Conservation (phyloP, 2,329 filamentous ascomycete species). For the Cytospora piceae region DNA sequence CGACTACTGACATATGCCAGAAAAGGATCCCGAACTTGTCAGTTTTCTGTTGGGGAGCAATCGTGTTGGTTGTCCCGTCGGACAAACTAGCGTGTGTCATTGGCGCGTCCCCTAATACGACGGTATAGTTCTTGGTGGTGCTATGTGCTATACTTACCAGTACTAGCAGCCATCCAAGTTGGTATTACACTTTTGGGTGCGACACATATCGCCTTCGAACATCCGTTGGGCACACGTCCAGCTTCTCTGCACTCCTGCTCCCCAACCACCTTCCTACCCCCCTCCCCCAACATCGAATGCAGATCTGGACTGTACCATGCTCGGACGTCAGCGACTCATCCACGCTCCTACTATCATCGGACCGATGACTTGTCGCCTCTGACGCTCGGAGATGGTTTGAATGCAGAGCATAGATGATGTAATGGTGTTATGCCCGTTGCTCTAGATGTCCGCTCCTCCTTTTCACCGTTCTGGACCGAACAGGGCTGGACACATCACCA, state of each 20-base stretch:
- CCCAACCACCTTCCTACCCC: no score
- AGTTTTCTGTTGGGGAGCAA: conserved; percentile 17
- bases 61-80: background rate
- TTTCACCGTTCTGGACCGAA: background rate
- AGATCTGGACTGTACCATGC: background rate
- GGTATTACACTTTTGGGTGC: no score
- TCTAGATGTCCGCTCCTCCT: background rate
- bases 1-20: background rate
- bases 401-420: background rate
- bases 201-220: background rate
- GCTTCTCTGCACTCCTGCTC: background rate
- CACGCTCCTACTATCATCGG: background rate
- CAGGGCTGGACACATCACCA: background rate
- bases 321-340: background rate
- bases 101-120: conserved; percentile 11
- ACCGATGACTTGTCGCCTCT: background rate
- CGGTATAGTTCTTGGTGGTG: background rate
- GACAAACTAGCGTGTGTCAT: conserved; percentile 1
- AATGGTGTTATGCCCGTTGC: conserved; percentile 9
- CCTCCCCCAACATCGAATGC: no score
- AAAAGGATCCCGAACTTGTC: conserved; percentile 6
- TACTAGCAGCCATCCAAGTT: no score
- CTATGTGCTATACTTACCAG: no score
- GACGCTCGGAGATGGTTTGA: conserved; percentile 1
- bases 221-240: background rate